These are phyloP conservation scores for Kregervanrija pseudodelftensis DNA, from an alignment of 805 yeast genomes.

Conservation along the genomic window DNA sequence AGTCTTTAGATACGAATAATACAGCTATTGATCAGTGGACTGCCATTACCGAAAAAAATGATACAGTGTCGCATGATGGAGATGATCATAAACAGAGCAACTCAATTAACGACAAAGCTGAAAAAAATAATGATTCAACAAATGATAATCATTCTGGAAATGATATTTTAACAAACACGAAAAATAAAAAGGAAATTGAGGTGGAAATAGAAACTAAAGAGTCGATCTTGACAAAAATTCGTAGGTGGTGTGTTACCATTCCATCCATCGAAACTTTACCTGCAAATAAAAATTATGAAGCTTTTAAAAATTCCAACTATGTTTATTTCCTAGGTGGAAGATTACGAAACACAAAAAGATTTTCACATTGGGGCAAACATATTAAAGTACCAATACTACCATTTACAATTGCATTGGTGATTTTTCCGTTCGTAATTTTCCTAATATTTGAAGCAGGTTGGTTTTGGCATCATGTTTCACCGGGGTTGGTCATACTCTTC, in stretches of 20 bases:
- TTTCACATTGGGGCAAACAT: neutral
- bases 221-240: neutral
- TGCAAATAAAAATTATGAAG: conserved; percentile 34
- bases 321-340: conserved; percentile 64
- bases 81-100: too few species aligned
- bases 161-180: too few species aligned
- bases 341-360: conserved; percentile 33
- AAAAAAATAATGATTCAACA: too few species aligned
- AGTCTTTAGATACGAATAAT: too few species aligned
- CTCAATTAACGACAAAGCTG: too few species aligned
- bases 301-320: conserved; percentile 33
- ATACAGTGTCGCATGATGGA: too few species aligned
- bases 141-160: too few species aligned
- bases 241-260: conserved; percentile 7
- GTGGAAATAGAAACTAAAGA: too few species aligned
- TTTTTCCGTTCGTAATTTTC: conserved; percentile 42
- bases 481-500: conserved; percentile 49
- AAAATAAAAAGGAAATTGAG: too few species aligned
- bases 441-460: conserved; percentile 44
- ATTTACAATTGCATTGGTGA: conserved; percentile 3
- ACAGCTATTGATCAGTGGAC: too few species aligned
- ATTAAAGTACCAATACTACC: conserved; percentile 9
- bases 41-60: too few species aligned
- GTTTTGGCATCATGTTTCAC: conserved; percentile 50
- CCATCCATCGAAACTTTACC: conserved; percentile 2